phyloP scores from a whole-genome alignment of 2,329 filamentous ascomycete genomes.

The Cordyceps farinosa region DNA sequence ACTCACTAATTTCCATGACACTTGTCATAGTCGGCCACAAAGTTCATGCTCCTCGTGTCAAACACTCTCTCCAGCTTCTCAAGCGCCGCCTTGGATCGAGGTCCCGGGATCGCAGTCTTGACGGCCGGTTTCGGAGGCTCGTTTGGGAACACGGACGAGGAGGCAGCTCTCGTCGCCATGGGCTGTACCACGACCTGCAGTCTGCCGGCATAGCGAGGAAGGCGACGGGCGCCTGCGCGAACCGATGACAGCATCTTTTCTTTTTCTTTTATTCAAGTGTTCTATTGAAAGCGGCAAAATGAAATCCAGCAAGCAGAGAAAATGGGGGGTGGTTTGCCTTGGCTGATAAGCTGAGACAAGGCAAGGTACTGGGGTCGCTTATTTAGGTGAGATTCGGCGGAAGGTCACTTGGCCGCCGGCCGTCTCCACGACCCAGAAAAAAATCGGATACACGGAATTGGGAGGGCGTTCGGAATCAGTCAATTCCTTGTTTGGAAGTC shows the following conservation, averaged over 20 bases:
- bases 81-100: slow-evolving; percentile 65
- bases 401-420: slow-evolving; percentile 9
- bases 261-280: neutral
- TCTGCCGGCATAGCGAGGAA: neutral
- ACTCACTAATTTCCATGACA: slow-evolving; percentile 69
- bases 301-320: neutral
- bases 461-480: neutral
- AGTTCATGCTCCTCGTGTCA: slow-evolving; percentile 81
- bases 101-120: slow-evolving; percentile 68
- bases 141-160: slow-evolving; percentile 40
- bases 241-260: slow-evolving; percentile 9
- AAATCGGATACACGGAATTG: slow-evolving; percentile 8
- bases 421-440: slow-evolving; percentile 6
- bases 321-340: neutral
- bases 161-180: slow-evolving; percentile 14
- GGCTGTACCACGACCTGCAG: slow-evolving; percentile 2
- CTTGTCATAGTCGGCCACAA: slow-evolving; percentile 71
- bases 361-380: neutral
- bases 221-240: slow-evolving; percentile 10
- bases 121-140: slow-evolving; percentile 52
- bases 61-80: slow-evolving; percentile 74
- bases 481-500: neutral
- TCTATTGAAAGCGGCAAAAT: neutral
- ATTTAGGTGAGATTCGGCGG: slow-evolving; percentile 1
- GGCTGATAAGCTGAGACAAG: neutral